Evolutionary conservation across 2,329 filamentous ascomycete genomes (phyloP).

Genomic region (Boeremia exigua): DNA sequence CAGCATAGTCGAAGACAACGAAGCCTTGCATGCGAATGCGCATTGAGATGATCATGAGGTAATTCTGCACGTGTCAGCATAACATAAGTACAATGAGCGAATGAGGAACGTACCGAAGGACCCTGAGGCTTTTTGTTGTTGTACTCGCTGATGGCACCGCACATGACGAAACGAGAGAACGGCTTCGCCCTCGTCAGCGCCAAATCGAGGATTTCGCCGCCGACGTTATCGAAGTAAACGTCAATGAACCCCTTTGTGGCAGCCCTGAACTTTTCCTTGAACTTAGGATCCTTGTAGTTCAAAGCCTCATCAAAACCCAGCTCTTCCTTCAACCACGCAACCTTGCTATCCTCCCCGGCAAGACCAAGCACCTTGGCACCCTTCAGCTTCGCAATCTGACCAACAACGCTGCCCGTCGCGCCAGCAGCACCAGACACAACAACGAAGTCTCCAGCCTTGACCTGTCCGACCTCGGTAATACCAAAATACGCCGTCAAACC

Average conservation of each 20-base stretch:
- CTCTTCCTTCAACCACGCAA: conserved; percentile 60
- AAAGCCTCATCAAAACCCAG: conserved; percentile 62
- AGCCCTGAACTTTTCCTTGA: conserved; percentile 55
- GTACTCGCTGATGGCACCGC: conserved; percentile 54
- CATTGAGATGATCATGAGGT: conserved; percentile 53
- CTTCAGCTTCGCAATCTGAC: conserved; percentile 78
- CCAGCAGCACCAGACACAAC: conserved; percentile 80
- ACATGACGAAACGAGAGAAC: conserved; percentile 52
- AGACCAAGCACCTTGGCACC: conserved; percentile 61
- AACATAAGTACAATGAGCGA: neutral
- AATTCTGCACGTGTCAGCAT: conserved; percentile 43
- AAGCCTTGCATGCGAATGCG: conserved; percentile 61
- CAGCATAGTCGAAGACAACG: conserved; percentile 71
- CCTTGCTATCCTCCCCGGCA: conserved; percentile 61
- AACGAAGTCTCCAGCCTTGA: conserved; percentile 73
- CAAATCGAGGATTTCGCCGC: conserved; percentile 57
- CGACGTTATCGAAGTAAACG: conserved; percentile 60
- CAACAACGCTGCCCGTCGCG: conserved; percentile 76
- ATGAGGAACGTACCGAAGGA: conserved; percentile 48
- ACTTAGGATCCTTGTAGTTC: conserved; percentile 61
- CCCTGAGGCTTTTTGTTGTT: conserved; percentile 57
- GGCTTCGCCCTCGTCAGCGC: conserved; percentile 52
- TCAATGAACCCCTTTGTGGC: conserved; percentile 59
- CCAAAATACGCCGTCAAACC: conserved; percentile 80
- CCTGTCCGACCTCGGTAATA: conserved; percentile 70